phyloP scores from a whole-genome alignment of 768 basidiomycete species.

The Pleurotus ostreatus region DNA sequence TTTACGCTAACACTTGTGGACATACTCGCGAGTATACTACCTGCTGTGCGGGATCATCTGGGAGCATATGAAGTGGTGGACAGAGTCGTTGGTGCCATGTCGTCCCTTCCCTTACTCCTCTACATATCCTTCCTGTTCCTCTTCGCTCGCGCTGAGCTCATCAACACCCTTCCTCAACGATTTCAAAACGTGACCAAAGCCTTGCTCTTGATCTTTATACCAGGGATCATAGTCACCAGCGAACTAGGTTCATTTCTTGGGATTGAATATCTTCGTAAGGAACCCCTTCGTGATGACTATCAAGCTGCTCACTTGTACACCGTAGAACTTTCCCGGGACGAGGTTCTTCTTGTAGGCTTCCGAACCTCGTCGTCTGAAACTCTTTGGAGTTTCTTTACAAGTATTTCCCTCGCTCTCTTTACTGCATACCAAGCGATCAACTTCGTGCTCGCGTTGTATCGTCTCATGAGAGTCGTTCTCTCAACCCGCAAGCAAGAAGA shows the following conservation, averaged over 20 bases:
- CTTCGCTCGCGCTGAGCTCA: constrained; percentile 47
- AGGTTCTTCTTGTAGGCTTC: constrained; percentile 37
- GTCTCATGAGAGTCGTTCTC: constrained; percentile 45
- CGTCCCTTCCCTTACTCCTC: constrained; percentile 62
- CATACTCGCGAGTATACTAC: constrained; percentile 51
- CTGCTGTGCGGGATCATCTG: constrained; percentile 44
- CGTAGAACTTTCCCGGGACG: too few relatives aligned
- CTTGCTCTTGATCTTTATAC: constrained; percentile 49
- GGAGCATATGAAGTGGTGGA: constrained; percentile 50
- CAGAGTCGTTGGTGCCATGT: constrained; percentile 59
- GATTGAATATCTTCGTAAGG: constrained; percentile 29
- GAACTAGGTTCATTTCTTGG: constrained; percentile 65
- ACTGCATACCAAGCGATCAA: constrained; percentile 52
- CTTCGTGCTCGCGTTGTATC: constrained; percentile 57
- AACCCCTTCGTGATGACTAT: too few relatives aligned
- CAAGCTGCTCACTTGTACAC: too few relatives aligned
- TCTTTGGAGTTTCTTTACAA: constrained; percentile 56
- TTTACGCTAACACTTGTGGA: constrained; percentile 58
- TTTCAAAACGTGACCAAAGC: constrained; percentile 40
- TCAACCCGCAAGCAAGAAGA: constrained; percentile 49
- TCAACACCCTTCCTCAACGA: constrained; percentile 47
- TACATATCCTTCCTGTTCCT: constrained; percentile 62
- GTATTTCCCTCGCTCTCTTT: constrained; percentile 56
- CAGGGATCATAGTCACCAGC: constrained; percentile 49
- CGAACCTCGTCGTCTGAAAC: constrained; percentile 20